Evolutionary conservation across 225 moss, liverwort and hornwort genomes (phyloP).

Genomic region (Anthoceros angustus): DNA sequence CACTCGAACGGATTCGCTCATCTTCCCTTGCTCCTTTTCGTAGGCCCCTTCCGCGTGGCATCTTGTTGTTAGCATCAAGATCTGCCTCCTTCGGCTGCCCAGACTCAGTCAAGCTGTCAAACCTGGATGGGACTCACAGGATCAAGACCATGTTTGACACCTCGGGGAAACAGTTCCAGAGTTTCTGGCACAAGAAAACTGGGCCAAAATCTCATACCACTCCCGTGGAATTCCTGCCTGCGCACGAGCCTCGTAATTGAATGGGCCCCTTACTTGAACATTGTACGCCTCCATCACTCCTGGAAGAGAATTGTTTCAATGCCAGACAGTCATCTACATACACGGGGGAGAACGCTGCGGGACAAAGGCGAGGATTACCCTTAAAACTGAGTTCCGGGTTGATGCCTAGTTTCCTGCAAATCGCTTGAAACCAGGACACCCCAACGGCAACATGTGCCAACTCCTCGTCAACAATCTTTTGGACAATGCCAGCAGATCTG

Average conservation of each 20-base stretch:
- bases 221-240: slow-evolving; percentile 67
- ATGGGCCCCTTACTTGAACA: slow-evolving; percentile 66
- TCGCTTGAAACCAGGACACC: slow-evolving; percentile 64
- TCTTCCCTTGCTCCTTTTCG: too few relatives aligned
- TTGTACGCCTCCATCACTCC: slow-evolving; percentile 52
- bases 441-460: slow-evolving; percentile 91
- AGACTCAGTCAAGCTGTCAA: too few relatives aligned
- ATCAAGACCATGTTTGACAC: not conserved
- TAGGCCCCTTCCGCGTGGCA: too few relatives aligned
- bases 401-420: slow-evolving; percentile 51
- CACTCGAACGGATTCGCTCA: too few relatives aligned
- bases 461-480: slow-evolving; percentile 84
- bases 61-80: too few relatives aligned
- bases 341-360: not conserved
- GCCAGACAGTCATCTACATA: not conserved
- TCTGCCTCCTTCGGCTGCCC: too few relatives aligned
- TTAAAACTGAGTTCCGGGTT: slow-evolving; percentile 58
- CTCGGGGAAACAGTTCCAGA: not conserved
- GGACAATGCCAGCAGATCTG: slow-evolving; percentile 65
- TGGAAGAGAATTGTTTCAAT: slow-evolving; percentile 11
- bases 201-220: slow-evolving; percentile 22
- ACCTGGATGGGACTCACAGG: too few relatives aligned
- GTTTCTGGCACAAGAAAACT: not conserved
- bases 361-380: slow-evolving; percentile 18
- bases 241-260: slow-evolving; percentile 66